Base-by-base conservation (phyloP, 371 early-diverging fungal genomes). In the Thermomucor indicae-seudaticae region DNA sequence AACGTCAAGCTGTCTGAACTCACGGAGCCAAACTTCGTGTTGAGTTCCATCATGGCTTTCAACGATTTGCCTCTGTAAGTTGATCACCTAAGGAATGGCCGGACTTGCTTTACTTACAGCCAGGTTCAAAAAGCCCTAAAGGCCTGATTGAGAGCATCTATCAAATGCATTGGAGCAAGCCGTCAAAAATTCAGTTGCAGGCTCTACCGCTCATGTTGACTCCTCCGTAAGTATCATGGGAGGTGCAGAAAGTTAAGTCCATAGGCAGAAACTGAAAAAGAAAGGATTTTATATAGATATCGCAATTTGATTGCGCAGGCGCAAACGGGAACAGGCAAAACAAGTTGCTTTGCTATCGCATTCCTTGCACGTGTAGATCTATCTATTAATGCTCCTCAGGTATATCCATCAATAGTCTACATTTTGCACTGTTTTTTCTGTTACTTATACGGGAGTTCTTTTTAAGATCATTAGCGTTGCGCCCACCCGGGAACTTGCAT, bases 401-500 rank as follows among this genome's bases (percentile, higher is more conserved):
- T 43, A 43, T 23, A 22, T 3, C 5, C 34, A 14, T 40, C 6
- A 16, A 20, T 12, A 6, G 20, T 40, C 6, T 6, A 7, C 14
- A 32, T 32, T 32, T 32, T 8, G 14, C 32, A 32, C 32, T 8
- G 32, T 14, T n/a, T n/a, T n/a, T n/a, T n/a, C n/a, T 8, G 32
- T 14, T 32, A 8, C 8, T 7, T 7, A 17, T 6, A 16, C 41
- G 20, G 8, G 6, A 7, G 25, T 41, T 8, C 12, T 10, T 10
- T 17, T 24, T 0, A 24, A 53, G 54, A 97, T 93, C 2, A 67
- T 99, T 40, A 92, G 96, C 62, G 59, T 99, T 42, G 92, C 98
- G 0, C 99, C 99, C 24, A 86, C 98, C 28, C 88, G 99, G 48
- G 99, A 99, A 75, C 75, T 99, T 48, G 98, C 93, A 14, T 82